These are phyloP conservation scores for Spathaspora sp. DNA, from an alignment of 805 yeast genomes.

Conservation along the genomic window DNA sequence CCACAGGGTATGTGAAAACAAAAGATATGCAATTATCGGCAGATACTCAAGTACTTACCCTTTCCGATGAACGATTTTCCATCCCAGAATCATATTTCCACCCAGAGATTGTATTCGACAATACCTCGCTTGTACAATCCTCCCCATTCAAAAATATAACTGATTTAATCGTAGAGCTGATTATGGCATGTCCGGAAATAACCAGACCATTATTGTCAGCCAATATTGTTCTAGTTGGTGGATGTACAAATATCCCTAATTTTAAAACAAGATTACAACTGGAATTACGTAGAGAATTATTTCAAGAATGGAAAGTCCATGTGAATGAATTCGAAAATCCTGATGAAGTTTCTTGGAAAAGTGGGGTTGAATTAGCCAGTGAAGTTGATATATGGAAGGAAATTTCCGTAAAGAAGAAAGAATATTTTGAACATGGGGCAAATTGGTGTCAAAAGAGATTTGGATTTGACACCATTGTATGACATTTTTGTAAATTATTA, in stretches of 20 bases:
- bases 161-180: constrained; percentile 71
- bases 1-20: constrained; percentile 64
- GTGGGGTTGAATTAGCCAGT: constrained; percentile 29
- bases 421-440: constrained; percentile 83
- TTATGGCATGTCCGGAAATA: constrained; percentile 69
- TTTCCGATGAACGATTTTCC: constrained; percentile 82
- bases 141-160: constrained; percentile 66
- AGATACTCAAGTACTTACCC: constrained; percentile 60
- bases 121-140: constrained; percentile 28
- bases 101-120: constrained; percentile 61
- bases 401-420: constrained; percentile 67
- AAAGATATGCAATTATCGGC: constrained; percentile 23
- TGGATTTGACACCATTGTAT: constrained; percentile 26
- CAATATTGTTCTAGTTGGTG: constrained; percentile 81
- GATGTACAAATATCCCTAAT: constrained; percentile 69
- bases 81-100: constrained; percentile 85
- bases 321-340: constrained; percentile 22
- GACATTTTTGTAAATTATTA: background rate
- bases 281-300: constrained; percentile 66
- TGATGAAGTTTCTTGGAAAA: constrained; percentile 34
- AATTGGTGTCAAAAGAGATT: constrained; percentile 51
- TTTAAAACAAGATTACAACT: constrained; percentile 55
- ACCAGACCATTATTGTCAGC: constrained; percentile 72
- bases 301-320: constrained; percentile 66
- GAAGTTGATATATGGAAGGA: constrained; percentile 41